Evolutionary conservation across 495 filamentous ascomycete genomes (phyloP).

Genomic region (Penicillium crystallinum): DNA sequence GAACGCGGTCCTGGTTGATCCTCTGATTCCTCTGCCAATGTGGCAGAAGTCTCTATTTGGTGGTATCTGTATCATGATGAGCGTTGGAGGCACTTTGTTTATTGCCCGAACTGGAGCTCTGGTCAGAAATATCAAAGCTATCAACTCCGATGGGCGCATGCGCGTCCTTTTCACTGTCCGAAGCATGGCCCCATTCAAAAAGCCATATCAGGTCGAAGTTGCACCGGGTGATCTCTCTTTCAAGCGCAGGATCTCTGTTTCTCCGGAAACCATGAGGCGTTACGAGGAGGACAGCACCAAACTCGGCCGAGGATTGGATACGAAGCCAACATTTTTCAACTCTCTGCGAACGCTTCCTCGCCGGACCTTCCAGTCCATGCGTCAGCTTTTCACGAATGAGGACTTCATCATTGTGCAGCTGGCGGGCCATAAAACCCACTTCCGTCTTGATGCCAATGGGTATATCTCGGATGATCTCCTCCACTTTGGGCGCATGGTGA

Average conservation of each 20-base stretch:
- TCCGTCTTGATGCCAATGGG: conserved; percentile 39
- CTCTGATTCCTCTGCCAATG: conserved; percentile 26
- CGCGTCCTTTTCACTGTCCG: conserved; percentile 34
- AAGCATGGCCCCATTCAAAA: conserved; percentile 39
- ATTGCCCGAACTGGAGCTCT: conserved; percentile 31
- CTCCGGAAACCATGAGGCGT: conserved; percentile 19
- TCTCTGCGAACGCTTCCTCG: conserved; percentile 29
- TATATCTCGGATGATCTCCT: conserved; percentile 36
- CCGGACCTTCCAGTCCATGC: conserved; percentile 35
- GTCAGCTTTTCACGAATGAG: conserved; percentile 41
- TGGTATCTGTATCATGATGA: conserved; percentile 42
- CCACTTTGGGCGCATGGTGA: conserved; percentile 29
- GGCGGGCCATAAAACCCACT: conserved; percentile 34
- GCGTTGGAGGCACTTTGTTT: conserved; percentile 39
- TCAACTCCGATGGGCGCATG: conserved; percentile 27
- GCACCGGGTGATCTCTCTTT: conserved; percentile 5
- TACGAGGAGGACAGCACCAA: conserved; percentile 18
- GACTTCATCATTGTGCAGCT: conserved; percentile 43
- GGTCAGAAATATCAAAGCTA: conserved; percentile 33
- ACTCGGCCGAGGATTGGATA: conserved; percentile 11
- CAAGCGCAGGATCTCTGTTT: conserved; percentile 26
- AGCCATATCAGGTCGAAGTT: conserved; percentile 35
- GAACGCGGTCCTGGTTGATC: conserved; percentile 36
- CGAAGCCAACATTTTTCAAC: conserved; percentile 28
- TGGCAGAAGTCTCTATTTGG: conserved; percentile 39